phyloP scores from a whole-genome alignment of 495 filamentous ascomycete genomes.

The Sporormia fimetaria region DNA sequence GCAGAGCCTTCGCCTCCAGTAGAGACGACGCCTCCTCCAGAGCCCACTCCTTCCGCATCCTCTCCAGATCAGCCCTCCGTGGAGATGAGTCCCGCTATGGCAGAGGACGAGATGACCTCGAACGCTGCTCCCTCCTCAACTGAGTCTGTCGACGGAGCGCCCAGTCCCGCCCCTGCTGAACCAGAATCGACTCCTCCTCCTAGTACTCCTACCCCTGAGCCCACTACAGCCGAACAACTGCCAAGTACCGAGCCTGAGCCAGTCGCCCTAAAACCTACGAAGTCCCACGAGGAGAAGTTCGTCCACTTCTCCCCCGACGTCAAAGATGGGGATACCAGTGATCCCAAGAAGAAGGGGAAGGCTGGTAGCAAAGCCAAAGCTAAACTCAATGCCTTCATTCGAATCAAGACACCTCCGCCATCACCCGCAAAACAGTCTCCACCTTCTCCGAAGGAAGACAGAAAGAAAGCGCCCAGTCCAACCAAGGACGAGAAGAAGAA shows the following conservation, averaged over 20 bases:
- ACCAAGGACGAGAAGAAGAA: slow-evolving; percentile 5
- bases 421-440: too few relatives aligned
- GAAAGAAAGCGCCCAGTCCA: background rate
- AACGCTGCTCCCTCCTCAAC: too few relatives aligned
- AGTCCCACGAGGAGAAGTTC: slow-evolving; percentile 9
- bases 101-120: too few relatives aligned
- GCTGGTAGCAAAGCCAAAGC: slow-evolving; percentile 13
- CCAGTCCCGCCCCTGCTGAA: too few relatives aligned
- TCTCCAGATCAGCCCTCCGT: background rate
- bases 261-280: slow-evolving; percentile 5
- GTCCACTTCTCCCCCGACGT: slow-evolving; percentile 22
- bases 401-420: slow-evolving; percentile 11
- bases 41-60: background rate
- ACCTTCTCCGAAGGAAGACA: slow-evolving; percentile 6
- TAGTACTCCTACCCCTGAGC: background rate
- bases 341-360: slow-evolving; percentile 14
- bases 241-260: slow-evolving; percentile 15
- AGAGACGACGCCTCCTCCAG: background rate
- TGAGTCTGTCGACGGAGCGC: too few relatives aligned
- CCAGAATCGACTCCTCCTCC: slow-evolving; percentile 6
- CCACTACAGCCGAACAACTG: too few relatives aligned
- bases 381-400: slow-evolving; percentile 18
- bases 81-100: too few relatives aligned
- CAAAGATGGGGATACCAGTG: slow-evolving; percentile 16
- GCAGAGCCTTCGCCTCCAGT: too few relatives aligned